Evolutionary conservation across 495 filamentous ascomycete genomes (phyloP).

Genomic region (Friedmanniomyces simplex): DNA sequence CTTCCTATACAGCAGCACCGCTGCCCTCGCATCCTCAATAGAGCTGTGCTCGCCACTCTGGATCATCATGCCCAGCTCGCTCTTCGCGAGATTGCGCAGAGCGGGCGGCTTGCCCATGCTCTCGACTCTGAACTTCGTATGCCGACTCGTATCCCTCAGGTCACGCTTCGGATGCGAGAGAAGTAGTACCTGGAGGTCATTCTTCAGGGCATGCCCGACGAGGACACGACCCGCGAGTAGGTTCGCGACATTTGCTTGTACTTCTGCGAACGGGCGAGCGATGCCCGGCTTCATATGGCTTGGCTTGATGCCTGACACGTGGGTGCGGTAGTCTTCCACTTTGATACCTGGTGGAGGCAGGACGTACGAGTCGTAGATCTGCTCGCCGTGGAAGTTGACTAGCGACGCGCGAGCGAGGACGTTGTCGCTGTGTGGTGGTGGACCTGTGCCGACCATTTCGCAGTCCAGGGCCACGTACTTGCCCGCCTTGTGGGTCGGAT

Average conservation of each 20-base stretch:
- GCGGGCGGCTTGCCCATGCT: slow-evolving; percentile 68
- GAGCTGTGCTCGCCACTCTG: slow-evolving; percentile 64
- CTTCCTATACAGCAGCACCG: slow-evolving; percentile 75
- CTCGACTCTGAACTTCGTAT: slow-evolving; percentile 60
- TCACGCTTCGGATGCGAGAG: slow-evolving; percentile 65
- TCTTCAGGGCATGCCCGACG: slow-evolving; percentile 80
- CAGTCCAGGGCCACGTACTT: slow-evolving; percentile 92
- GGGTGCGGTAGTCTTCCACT: slow-evolving; percentile 73
- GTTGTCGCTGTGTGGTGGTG: slow-evolving; percentile 45
- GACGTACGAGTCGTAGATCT: slow-evolving; percentile 88
- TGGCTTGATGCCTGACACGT: slow-evolving; percentile 67
- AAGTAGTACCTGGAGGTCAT: slow-evolving; percentile 69
- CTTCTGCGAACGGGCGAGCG: slow-evolving; percentile 62
- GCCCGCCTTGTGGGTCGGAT: slow-evolving; percentile 45
- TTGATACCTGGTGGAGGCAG: slow-evolving; percentile 56
- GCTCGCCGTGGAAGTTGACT: slow-evolving; percentile 83
- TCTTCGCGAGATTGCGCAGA: slow-evolving; percentile 61
- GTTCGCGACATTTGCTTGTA: slow-evolving; percentile 60
- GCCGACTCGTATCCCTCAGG: slow-evolving; percentile 75
- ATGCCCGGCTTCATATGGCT: slow-evolving; percentile 46
- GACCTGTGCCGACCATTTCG: slow-evolving; percentile 90
- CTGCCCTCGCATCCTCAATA: slow-evolving; percentile 80
- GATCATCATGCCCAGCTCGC: slow-evolving; percentile 73
- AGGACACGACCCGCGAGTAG: slow-evolving; percentile 65
- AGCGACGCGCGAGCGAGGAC: slow-evolving; percentile 74